Evolutionary conservation across 177 flowering plant species (phyloP).

Genomic region (Vitis hybrid): DNA sequence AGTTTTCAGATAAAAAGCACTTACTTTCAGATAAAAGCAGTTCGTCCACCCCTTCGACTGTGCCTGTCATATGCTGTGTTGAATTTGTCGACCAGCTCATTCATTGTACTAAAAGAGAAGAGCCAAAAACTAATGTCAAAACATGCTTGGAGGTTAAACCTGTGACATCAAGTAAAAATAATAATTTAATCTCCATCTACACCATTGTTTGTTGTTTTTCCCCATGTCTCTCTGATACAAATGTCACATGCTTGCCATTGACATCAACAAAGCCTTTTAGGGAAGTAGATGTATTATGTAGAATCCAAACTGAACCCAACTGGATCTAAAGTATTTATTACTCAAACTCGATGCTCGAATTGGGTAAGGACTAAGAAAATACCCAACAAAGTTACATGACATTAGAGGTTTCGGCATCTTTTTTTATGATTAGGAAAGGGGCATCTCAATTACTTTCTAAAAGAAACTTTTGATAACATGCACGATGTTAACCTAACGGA

Average conservation of each 20-base stretch:
- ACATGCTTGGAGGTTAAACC: not conserved
- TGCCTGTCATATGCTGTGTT: constrained; percentile 92
- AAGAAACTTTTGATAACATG: not conserved
- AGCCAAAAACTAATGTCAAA: not conserved
- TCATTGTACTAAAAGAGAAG: constrained; percentile 66
- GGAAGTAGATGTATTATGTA: too few relatives aligned
- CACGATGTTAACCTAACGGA: too few relatives aligned
- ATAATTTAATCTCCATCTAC: not conserved
- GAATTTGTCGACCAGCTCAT: constrained; percentile 92
- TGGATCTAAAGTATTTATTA: too few relatives aligned
- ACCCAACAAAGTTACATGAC: too few relatives aligned
- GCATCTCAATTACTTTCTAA: not conserved
- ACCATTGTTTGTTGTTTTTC: not conserved
- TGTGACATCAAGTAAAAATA: not conserved
- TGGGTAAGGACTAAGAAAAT: too few relatives aligned
- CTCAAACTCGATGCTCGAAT: too few relatives aligned
- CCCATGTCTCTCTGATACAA: not conserved
- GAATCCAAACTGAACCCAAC: too few relatives aligned
- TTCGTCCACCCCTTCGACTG: constrained; percentile 81
- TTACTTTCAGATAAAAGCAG: constrained; percentile 51
- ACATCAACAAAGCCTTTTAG: not conserved
- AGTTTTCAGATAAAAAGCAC: constrained; percentile 14
- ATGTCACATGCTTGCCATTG: not conserved
- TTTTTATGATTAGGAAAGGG: not conserved
- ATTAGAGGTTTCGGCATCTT: too few relatives aligned